phyloP scores from a whole-genome alignment of 805 yeast species.

The Yamadazyma olivae region DNA sequence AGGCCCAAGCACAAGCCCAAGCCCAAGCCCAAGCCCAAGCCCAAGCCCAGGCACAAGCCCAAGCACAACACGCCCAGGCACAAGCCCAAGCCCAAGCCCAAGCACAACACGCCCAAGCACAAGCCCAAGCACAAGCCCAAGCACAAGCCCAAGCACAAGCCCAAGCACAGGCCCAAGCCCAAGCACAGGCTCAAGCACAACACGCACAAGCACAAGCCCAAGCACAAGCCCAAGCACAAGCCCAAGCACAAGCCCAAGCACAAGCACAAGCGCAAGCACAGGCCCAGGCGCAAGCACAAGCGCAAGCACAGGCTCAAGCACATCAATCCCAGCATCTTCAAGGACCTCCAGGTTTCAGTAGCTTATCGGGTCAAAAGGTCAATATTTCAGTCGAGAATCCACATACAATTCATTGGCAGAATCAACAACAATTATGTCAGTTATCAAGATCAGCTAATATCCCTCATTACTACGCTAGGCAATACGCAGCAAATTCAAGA shows the following conservation, averaged over 20 bases:
- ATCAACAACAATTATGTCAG: slow-evolving; percentile 70
- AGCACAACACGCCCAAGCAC: no score
- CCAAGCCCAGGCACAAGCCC: no score
- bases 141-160: no score
- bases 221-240: not conserved
- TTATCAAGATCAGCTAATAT: slow-evolving; percentile 60
- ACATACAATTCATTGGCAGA: slow-evolving; percentile 65
- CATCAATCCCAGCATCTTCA: slow-evolving; percentile 1
- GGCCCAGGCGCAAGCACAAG: slow-evolving; percentile 16
- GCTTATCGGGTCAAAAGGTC: slow-evolving; percentile 25
- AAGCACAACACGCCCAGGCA: no score
- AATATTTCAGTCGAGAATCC: slow-evolving; percentile 35
- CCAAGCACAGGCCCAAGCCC: no score
- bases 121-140: no score
- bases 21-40: no score
- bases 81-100: no score
- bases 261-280: slow-evolving; percentile 12
- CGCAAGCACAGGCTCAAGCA: slow-evolving; percentile 22
- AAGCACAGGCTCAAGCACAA: no score
- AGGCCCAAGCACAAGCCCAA: no score
- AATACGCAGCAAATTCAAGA: slow-evolving; percentile 69
- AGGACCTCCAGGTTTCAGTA: slow-evolving; percentile 18
- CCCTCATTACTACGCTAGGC: slow-evolving; percentile 82
- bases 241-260: not conserved
- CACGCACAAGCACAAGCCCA: no score